A percentile compares a stretch with the other conserved stretches of the same genome.
These are phyloP conservation scores for Coemansia sp. DNA, from an alignment of 192 early-diverging fungal genomes.

Conservation along the genomic window DNA sequence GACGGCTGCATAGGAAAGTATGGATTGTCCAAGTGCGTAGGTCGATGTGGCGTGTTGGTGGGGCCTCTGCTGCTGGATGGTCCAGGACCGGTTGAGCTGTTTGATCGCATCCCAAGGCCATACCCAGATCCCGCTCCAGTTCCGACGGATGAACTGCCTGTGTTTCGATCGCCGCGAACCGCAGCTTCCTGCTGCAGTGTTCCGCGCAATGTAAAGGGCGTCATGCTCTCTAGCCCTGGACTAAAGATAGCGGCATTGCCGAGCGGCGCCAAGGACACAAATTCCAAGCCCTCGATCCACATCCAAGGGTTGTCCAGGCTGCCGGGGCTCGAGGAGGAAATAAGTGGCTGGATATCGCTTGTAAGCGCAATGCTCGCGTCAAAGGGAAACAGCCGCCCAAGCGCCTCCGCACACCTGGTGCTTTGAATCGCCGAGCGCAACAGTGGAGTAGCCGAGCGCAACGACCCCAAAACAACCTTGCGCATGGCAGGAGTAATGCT, in stretches of 20 bases:
- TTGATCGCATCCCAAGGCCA: neutral
- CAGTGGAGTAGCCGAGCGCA: slow-evolving; percentile 22
- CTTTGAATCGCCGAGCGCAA: slow-evolving; percentile 2
- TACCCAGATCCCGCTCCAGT: neutral
- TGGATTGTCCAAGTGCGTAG: slow-evolving; percentile 43
- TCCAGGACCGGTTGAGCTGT: neutral
- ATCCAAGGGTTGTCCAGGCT: slow-evolving; percentile 40
- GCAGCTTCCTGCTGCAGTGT: slow-evolving; percentile 27
- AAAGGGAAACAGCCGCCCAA: slow-evolving; percentile 40
- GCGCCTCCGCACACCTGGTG: slow-evolving; percentile 3
- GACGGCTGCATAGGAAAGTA: slow-evolving; percentile 40
- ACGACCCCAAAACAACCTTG: slow-evolving; percentile 23
- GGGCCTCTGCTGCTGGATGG: slow-evolving; percentile 1
- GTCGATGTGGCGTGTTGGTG: neutral
- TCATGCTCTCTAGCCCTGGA: slow-evolving; percentile 42
- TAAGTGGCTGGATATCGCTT: slow-evolving; percentile 12
- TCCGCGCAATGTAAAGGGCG: slow-evolving; percentile 45
- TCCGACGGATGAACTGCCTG: neutral
- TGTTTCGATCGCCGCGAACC: neutral
- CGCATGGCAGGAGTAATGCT: slow-evolving; percentile 31
- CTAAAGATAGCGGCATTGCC: slow-evolving; percentile 4
- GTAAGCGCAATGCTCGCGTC: slow-evolving; percentile 20
- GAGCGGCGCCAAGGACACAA: slow-evolving; percentile 19
- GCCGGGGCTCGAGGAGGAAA: neutral
- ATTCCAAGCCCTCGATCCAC: slow-evolving; percentile 42